Percentiles rank a stretch among this genome's conserved stretches.
phyloP scores from a whole-genome alignment of 1,139 yeast genomes.

The Suhomyces panamericanus region DNA sequence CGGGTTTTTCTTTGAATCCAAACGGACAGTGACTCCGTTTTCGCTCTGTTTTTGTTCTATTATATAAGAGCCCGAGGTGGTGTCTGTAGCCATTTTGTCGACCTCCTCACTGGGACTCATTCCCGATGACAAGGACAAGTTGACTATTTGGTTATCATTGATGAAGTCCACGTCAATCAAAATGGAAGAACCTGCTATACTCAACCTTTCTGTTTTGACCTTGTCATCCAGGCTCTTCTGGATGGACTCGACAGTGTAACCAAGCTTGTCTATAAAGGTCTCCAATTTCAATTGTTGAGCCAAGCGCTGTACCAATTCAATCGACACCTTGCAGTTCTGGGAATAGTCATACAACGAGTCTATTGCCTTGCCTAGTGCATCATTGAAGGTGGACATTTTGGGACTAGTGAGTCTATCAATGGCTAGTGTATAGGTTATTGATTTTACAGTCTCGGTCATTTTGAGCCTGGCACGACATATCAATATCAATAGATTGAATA shows the following conservation, averaged over 20 bases:
- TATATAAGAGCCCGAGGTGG: constrained; percentile 5
- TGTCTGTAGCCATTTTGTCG: not conserved
- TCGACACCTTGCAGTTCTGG: constrained; percentile 32
- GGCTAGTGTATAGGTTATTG: not conserved
- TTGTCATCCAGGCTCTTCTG: constrained; percentile 21
- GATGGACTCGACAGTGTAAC: constrained; percentile 24
- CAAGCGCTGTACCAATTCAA: constrained; percentile 41
- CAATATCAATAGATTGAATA: too few species aligned
- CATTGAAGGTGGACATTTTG: constrained; percentile 18
- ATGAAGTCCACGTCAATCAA: constrained; percentile 45
- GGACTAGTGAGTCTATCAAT: not conserved
- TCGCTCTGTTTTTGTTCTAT: constrained; percentile 5
- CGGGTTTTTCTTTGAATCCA: constrained; percentile 8
- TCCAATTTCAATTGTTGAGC: constrained; percentile 46
- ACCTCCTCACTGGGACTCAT: constrained; percentile 4
- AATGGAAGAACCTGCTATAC: constrained; percentile 47
- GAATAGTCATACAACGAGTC: constrained; percentile 35
- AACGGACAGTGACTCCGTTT: constrained; percentile 2
- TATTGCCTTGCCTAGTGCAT: constrained; percentile 31
- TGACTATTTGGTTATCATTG: constrained; percentile 25
- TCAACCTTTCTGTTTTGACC: constrained; percentile 30
- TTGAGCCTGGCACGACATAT: too few species aligned
- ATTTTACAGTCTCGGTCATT: too few species aligned
- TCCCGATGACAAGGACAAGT: constrained; percentile 35
- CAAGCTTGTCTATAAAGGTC: constrained; percentile 44